Evolutionary conservation across 2,329 filamentous ascomycete species (phyloP), one percentile per base, ranked within the genome.

Genomic region (Hymenoscyphus salicellus): DNA sequence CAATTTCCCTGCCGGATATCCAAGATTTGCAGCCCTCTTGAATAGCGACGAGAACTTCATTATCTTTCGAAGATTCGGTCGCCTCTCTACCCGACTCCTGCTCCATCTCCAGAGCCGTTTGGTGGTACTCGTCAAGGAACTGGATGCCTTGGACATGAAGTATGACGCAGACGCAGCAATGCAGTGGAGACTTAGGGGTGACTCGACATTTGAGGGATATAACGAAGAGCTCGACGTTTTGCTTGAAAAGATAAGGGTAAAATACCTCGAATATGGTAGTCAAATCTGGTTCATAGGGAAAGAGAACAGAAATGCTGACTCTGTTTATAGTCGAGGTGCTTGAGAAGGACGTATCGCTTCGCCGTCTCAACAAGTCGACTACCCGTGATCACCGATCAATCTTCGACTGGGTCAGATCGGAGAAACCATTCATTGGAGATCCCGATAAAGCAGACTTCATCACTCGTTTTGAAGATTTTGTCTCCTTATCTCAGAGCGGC

Each of bases 11-110:
- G n/a, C 46, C 30, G 69, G 69, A 23, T 64, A 58, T 28, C 63
- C 66, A 10, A 62, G 61, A 43, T 56, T 68, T 8, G 66, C 68
- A 38, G 65, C 66, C 0, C 63, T 66, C n/a, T 62, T 69, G 11
- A 60, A 65, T 26, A 62, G 61, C 60, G 36, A 68, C 26, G 63
- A 68, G 7, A 62, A 56, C 36, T 67, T 63, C 26, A 46, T 63
- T 16, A 52, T 66, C 1, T 66, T 52, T 32, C 60, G 69, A n/a
- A 43, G 59, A 23, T 71, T 69, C 26, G 64, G 61, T 16, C 11
- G 49, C 52, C 20, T 64, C 14, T 57, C 63, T 23, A 23, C 26
- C 11, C 64, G 68, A 20, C 55, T 67, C 1, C 60, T 70, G 14
- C 38, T 69, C 5, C 64, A 68, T 2, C 55, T 61, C 2, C 32